Conservation (phyloP, 2,329 filamentous ascomycete genomes). For the Fusarium papillatum region DNA sequence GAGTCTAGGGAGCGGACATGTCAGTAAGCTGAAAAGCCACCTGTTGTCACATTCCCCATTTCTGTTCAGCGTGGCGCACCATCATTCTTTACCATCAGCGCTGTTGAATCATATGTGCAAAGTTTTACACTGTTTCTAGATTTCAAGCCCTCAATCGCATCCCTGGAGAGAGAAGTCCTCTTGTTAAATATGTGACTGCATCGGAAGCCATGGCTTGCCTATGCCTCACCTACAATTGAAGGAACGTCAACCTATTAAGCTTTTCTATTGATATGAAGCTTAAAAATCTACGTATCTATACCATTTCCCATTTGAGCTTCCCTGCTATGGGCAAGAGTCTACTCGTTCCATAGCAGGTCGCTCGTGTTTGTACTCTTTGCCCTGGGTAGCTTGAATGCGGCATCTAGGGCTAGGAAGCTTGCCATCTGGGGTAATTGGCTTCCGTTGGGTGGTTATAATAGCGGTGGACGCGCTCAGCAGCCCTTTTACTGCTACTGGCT, state of each 20-base stretch:
- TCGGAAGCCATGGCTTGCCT: background rate
- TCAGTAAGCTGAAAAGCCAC: background rate
- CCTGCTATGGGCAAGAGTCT: background rate
- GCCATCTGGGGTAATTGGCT: background rate
- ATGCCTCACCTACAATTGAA: background rate
- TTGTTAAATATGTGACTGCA: background rate
- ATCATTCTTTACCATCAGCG: background rate
- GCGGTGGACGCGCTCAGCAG: background rate
- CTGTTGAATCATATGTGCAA: background rate
- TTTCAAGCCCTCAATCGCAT: background rate
- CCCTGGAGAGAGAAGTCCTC: background rate
- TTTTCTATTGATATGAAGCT: background rate
- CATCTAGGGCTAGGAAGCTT: background rate
- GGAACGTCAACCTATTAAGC: background rate
- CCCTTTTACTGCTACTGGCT: background rate
- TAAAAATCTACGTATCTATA: background rate
- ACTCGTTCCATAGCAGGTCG: background rate
- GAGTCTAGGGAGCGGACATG: background rate
- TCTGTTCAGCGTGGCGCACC: background rate
- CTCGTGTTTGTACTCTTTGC: background rate
- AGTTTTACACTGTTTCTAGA: background rate
- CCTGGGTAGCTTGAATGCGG: background rate
- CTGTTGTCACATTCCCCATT: background rate
- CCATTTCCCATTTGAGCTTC: background rate
- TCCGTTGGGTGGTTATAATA: background rate